These are phyloP conservation scores for Rhodotorula toruloides DNA, from an alignment of 768 basidiomycete species.

Conservation along the genomic window DNA sequence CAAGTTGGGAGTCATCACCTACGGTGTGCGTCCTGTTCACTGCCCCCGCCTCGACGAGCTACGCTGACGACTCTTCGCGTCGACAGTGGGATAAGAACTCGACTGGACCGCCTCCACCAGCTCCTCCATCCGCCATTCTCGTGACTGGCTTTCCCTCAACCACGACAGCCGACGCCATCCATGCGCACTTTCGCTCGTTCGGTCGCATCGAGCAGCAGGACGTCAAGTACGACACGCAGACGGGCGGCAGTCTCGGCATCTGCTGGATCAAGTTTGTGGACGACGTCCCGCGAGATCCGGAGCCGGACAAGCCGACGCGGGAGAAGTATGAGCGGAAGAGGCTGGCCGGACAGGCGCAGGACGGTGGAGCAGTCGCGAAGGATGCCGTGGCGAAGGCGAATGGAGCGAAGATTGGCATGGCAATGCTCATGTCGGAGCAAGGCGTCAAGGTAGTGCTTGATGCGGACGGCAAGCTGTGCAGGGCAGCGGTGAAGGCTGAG, in stretches of 20 bases:
- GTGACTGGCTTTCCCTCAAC: conserved; percentile 67
- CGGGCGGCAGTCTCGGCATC: conserved; percentile 77
- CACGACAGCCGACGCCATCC: conserved; percentile 62
- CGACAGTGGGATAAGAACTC: conserved; percentile 70
- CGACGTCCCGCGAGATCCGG: conserved; percentile 21
- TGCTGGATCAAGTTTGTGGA: conserved; percentile 61
- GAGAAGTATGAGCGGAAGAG: conserved; percentile 29
- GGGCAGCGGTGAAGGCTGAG: conserved; percentile 61
- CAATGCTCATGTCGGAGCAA: conserved; percentile 46
- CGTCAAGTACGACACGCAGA: conserved; percentile 68
- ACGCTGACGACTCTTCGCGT: not conserved
- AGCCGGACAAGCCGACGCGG: conserved; percentile 14
- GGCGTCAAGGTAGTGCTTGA: conserved; percentile 72
- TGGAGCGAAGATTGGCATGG: conserved; percentile 58
- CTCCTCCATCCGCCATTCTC: conserved; percentile 57
- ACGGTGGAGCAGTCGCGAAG: conserved; percentile 62
- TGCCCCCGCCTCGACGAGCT: not conserved
- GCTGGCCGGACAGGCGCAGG: conserved; percentile 28
- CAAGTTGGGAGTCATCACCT: conserved; percentile 54
- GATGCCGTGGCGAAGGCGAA: conserved; percentile 63
- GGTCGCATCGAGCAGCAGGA: conserved; percentile 66
- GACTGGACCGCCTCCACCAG: conserved; percentile 65
- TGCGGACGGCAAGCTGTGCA: conserved; percentile 61
- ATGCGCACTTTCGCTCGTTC: conserved; percentile 60
- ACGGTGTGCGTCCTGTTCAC: conserved; percentile 53